These are phyloP conservation scores for Trametes hirsuta DNA, from an alignment of 1,284 basidiomycete genomes.

Conservation along the genomic window DNA sequence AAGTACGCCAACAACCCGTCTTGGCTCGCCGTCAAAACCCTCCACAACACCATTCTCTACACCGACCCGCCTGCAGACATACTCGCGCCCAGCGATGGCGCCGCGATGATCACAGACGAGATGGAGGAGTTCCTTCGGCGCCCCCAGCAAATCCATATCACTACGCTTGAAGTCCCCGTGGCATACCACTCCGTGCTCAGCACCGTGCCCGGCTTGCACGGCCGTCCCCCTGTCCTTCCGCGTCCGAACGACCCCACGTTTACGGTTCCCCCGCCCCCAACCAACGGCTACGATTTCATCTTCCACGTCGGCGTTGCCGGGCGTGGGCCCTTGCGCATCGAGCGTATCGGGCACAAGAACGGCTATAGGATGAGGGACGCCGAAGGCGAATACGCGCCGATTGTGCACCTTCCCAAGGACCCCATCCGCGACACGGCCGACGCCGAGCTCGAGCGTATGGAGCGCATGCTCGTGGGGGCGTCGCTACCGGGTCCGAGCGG, in stretches of 20 bases:
- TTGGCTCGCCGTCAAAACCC: conserved; percentile 61
- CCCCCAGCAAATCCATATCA: conserved; percentile 57
- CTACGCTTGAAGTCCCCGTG: conserved; percentile 62
- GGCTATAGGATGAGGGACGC: conserved; percentile 76
- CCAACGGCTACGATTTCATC: conserved; percentile 71
- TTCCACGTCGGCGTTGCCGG: conserved; percentile 74
- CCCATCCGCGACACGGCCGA: conserved; percentile 26
- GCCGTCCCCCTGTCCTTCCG: conserved; percentile 63
- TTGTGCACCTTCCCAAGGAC: conserved; percentile 40
- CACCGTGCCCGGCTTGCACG: conserved; percentile 61
- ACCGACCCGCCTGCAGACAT: conserved; percentile 42
- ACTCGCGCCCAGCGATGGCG: conserved; percentile 23
- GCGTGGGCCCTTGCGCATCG: conserved; percentile 65
- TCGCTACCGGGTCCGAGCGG: conserved; percentile 17
- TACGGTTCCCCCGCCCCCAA: conserved; percentile 47
- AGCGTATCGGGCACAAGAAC: conserved; percentile 68
- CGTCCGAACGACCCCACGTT: conserved; percentile 35
- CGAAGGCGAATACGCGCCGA: conserved; percentile 59
- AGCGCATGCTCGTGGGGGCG: conserved; percentile 30
- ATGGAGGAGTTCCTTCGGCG: conserved; percentile 27
- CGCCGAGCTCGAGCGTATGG: conserved; percentile 40
- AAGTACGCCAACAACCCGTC: conserved; percentile 61
- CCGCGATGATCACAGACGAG: conserved; percentile 29
- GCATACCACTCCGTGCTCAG: conserved; percentile 64
- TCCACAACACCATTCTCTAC: conserved; percentile 55